Percentiles rank a stretch among this genome's conserved stretches.
Conservation (phyloP, 768 basidiomycete genomes). For the Amanita brunnescens region DNA sequence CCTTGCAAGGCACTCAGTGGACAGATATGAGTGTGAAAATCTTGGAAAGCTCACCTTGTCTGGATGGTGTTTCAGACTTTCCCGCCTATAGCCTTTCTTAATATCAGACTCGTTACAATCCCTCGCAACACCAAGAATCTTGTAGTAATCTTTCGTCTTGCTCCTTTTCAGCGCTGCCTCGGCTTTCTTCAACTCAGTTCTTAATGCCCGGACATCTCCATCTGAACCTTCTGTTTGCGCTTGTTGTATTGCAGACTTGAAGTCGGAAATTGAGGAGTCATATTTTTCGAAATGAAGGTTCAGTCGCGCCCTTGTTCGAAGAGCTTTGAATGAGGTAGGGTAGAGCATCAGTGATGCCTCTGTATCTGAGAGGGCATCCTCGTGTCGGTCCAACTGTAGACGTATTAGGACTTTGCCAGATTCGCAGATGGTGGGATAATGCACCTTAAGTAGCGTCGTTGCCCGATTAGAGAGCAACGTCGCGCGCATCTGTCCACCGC, state of each 20-base stretch:
- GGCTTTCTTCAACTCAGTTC: constrained; percentile 66
- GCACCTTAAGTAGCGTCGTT: constrained; percentile 69
- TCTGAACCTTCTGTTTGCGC: constrained; percentile 56
- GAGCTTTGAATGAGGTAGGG: constrained; percentile 71
- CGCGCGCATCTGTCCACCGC: constrained; percentile 75
- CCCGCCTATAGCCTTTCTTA: constrained; percentile 86
- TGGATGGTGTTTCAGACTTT: constrained; percentile 79
- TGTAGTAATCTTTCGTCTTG: constrained; percentile 88
- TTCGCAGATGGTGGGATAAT: background rate
- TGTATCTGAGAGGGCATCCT: constrained; percentile 66
- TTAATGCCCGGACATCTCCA: constrained; percentile 53
- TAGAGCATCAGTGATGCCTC: constrained; percentile 54
- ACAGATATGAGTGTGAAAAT: constrained; percentile 1
- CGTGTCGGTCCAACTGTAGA: constrained; percentile 48
- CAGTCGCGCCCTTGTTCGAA: constrained; percentile 80
- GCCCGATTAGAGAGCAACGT: constrained; percentile 79
- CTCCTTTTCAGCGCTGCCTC: constrained; percentile 77
- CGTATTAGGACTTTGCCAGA: background rate
- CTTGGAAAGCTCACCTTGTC: constrained; percentile 50
- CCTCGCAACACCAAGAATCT: constrained; percentile 56
- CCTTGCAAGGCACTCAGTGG: constrained; percentile 31
- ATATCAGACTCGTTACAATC: constrained; percentile 66
- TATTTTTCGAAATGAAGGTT: constrained; percentile 66
- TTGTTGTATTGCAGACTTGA: constrained; percentile 71
- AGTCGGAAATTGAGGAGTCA: constrained; percentile 65